Evolutionary conservation across 2,329 filamentous ascomycete genomes (phyloP), one percentile per base, ranked within the genome.

Genomic region (Purpureocillium takamizusanense): DNA sequence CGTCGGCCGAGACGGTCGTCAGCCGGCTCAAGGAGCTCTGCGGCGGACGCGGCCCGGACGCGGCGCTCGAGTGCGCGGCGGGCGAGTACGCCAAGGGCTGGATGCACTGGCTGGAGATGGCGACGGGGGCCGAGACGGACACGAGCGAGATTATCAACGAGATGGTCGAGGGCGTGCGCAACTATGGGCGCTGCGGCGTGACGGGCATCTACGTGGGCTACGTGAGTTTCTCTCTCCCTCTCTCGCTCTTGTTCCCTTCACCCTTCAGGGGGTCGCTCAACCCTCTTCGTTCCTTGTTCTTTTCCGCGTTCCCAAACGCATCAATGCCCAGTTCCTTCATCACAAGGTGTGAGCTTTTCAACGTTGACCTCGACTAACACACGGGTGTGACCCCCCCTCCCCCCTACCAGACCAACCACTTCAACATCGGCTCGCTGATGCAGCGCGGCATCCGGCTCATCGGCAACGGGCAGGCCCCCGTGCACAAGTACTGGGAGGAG

Each of bases 341-440:
- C n/a, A n/a, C n/a, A n/a, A n/a, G n/a, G n/a, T n/a, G n/a, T n/a
- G n/a, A n/a, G n/a, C n/a, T n/a, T n/a, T n/a, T n/a, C n/a, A n/a
- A n/a, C n/a, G n/a, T n/a, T n/a, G n/a, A n/a, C n/a, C n/a, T 25
- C 21, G 21, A 25, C 6, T 10, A 25, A 25, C n/a, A 25, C 21
- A 10, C 5, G 21, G 21, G 21, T 25, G 6, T 25, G 21, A 25
- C 21, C 21, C 10, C 10, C 10, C 21, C 21, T 25, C 10, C 10
- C 21, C 6, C 21, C 21, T 25, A n/a, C 4, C 11, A 81, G 72
- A 86, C 81, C 16, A 88, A 87, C 60, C 82, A 86, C 58, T 86
- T 90, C 69, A 86, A 86, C 61, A 80, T 90, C 48, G 86, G 87
- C 9, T 80, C 84, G 0, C 55, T 94, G 12, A 94, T 94, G 86